These are phyloP conservation scores for Mycosphaerelloides madeirae DNA, from an alignment of 2,329 filamentous ascomycete species.

Conservation along the genomic window DNA sequence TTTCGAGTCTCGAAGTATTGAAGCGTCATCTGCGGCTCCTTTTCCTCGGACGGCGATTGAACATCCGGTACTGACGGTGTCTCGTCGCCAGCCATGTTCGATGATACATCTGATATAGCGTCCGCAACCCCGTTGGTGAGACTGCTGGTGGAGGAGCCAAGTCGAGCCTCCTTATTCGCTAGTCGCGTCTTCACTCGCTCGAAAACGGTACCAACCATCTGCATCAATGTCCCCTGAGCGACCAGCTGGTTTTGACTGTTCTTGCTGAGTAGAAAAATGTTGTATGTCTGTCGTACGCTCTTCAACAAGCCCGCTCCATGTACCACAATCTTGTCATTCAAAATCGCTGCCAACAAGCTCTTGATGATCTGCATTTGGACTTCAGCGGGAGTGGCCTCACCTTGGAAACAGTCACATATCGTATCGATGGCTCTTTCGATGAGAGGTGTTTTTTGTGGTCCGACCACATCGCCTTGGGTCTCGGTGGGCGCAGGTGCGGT, in stretches of 20 bases:
- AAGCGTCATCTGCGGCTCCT: conserved; percentile 57
- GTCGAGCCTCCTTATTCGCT: conserved; percentile 76
- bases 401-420: conserved; percentile 98
- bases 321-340: conserved; percentile 98
- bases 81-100: conserved; percentile 21
- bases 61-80: conserved; percentile 28
- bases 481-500: conserved; percentile 56
- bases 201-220: conserved; percentile 98
- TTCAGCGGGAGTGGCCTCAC: conserved; percentile 85
- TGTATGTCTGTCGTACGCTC: conserved; percentile 96
- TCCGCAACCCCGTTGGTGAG: conserved; percentile 30
- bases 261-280: conserved; percentile 94
- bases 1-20: conserved; percentile 66
- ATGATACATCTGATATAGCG: conserved; percentile 27
- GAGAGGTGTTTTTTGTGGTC: conserved; percentile 55
- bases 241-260: conserved; percentile 94
- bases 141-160: conserved; percentile 49
- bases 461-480: conserved; percentile 20
- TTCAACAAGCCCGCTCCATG: conserved; percentile 94
- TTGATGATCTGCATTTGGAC: conserved; percentile 98
- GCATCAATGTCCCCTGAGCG: conserved; percentile 90
- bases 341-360: conserved; percentile 85
- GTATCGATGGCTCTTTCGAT: conserved; percentile 98
- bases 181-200: conserved; percentile 85
- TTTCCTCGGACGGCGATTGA: conserved; percentile 41